Evolutionary conservation across 2,329 filamentous ascomycete species (phyloP).

Genomic region (Aaosphaeria arxii): DNA sequence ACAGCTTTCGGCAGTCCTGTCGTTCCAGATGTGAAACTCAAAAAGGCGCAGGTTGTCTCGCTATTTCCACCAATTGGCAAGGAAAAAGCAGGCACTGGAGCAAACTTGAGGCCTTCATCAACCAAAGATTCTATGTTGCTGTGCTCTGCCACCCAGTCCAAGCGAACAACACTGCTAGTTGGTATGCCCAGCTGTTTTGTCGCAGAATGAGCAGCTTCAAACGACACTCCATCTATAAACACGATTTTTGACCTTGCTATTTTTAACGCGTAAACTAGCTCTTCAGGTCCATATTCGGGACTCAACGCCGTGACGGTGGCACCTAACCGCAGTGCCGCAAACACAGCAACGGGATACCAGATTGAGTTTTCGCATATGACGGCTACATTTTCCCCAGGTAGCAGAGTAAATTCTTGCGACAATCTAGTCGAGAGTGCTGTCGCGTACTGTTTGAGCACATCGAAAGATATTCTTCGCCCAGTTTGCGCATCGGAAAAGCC

Average conservation of each 20-base stretch:
- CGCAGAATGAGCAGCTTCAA: not conserved
- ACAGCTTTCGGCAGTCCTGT: not conserved
- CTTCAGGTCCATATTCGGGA: conserved; percentile 65
- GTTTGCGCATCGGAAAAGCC: not conserved
- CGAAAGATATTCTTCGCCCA: not conserved
- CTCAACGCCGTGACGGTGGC: conserved; percentile 61
- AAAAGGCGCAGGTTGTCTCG: not conserved
- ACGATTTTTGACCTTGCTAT: conserved; percentile 54
- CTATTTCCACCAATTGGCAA: not conserved
- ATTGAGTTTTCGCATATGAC: conserved; percentile 64
- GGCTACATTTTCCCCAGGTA: conserved; percentile 55
- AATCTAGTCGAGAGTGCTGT: conserved; percentile 61
- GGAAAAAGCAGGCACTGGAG: not conserved
- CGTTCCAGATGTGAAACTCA: not conserved
- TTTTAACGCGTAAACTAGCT: conserved; percentile 64
- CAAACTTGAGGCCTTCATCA: not conserved
- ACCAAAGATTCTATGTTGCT: too few species aligned
- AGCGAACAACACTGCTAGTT: not conserved
- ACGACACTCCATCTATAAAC: not conserved
- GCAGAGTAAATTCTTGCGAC: conserved; percentile 53
- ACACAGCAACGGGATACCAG: conserved; percentile 65
- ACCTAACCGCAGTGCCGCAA: conserved; percentile 52
- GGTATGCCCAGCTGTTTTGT: not conserved
- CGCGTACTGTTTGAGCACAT: conserved; percentile 50
- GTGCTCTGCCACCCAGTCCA: too few species aligned